phyloP scores from a whole-genome alignment of 78 protist genomes.

The Dictyostelium citrinum region DNA sequence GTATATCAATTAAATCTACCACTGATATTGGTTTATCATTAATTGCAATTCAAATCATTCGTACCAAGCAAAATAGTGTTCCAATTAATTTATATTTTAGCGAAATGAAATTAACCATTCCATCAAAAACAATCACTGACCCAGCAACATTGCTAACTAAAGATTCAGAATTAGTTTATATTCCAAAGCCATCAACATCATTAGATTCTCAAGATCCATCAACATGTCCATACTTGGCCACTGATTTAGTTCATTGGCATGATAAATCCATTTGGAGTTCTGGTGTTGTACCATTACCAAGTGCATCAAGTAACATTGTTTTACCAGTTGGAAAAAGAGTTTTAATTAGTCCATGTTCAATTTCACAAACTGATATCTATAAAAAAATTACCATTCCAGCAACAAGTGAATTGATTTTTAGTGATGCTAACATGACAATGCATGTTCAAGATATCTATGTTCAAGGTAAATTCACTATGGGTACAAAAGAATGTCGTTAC shows the following conservation, averaged over 20 bases:
- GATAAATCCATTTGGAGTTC: conserved; percentile 46
- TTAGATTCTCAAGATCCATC: not conserved
- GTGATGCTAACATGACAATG: conserved; percentile 43
- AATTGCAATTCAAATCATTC: not conserved
- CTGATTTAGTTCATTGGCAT: conserved; percentile 64
- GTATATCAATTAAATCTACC: not conserved
- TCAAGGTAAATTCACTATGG: conserved; percentile 55
- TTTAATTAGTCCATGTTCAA: conserved; percentile 40
- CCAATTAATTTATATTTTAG: not conserved
- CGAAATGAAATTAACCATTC: not conserved
- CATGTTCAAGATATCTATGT: conserved; percentile 32
- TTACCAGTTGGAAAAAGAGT: conserved; percentile 40
- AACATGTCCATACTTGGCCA: conserved; percentile 45
- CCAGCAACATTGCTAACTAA: not conserved
- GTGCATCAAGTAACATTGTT: not conserved
- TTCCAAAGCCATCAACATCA: conserved; percentile 6
- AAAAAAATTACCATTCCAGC: conserved; percentile 30
- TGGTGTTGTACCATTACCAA: conserved; percentile 4
- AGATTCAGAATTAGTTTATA: conserved; percentile 10
- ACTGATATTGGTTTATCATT: not conserved
- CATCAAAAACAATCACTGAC: not conserved
- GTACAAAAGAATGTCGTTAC: conserved; percentile 50
- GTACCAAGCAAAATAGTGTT: not conserved
- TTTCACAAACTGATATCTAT: conserved; percentile 20
- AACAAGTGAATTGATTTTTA: conserved; percentile 21